Percentiles rank a stretch among this genome's conserved stretches.
These are phyloP conservation scores for Linnemannia zychae DNA, from an alignment of 192 early-diverging fungal species.

Conservation along the genomic window DNA sequence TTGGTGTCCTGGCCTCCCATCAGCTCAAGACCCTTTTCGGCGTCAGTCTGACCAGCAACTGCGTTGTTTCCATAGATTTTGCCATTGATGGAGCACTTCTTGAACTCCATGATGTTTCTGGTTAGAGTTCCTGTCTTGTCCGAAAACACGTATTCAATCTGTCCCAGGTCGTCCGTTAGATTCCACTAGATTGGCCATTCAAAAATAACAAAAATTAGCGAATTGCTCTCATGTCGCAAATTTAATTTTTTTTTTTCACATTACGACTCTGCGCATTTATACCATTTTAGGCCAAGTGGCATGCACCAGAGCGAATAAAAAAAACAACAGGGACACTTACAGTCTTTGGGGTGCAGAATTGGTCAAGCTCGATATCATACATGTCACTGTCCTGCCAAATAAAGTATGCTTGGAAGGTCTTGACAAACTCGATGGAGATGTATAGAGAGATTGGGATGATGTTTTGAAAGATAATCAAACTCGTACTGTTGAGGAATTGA, in stretches of 20 bases:
- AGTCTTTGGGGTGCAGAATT: slow-evolving; percentile 74
- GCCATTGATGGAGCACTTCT: slow-evolving; percentile 91
- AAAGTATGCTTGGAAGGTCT: slow-evolving; percentile 90
- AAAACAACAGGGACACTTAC: slow-evolving; percentile 55
- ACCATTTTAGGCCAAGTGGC: background rate
- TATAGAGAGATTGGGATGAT: slow-evolving; percentile 97
- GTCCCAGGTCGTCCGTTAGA: slow-evolving; percentile 95
- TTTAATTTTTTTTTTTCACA: background rate
- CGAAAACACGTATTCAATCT: slow-evolving; percentile 96
- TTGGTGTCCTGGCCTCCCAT: slow-evolving; percentile 59
- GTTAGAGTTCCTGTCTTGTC: slow-evolving; percentile 99
- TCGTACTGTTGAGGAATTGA: slow-evolving; percentile 70
- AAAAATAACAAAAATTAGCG: background rate
- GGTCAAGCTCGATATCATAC: slow-evolving; percentile 76
- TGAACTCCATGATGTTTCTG: slow-evolving; percentile 97
- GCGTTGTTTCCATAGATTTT: slow-evolving; percentile 86
- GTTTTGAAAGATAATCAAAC: slow-evolving; percentile 95
- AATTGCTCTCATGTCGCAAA: background rate
- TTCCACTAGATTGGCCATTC: slow-evolving; percentile 79
- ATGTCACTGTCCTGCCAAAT: slow-evolving; percentile 94
- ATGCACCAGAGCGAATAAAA: background rate
- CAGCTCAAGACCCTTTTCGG: slow-evolving; percentile 68
- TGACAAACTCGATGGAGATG: slow-evolving; percentile 94
- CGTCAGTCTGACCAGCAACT: slow-evolving; percentile 77
- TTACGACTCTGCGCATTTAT: background rate